Conservation (phyloP, 768 basidiomycete genomes). For the Ramaria sp. region DNA sequence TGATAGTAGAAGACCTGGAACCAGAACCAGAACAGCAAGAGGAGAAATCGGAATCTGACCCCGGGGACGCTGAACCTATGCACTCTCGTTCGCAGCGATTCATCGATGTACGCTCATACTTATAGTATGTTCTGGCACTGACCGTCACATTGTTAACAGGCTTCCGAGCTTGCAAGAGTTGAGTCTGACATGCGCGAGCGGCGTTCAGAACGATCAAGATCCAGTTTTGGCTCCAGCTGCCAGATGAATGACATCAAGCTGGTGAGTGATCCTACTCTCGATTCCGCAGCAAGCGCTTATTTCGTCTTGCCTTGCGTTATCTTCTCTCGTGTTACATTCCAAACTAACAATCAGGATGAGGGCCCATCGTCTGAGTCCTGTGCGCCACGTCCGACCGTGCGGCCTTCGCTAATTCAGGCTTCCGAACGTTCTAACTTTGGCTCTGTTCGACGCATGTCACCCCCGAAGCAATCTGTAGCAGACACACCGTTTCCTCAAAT, state of each 20-base stretch:
- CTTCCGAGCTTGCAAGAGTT: slow-evolving; percentile 3
- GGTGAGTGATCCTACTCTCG: not conserved
- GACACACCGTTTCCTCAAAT: slow-evolving; percentile 74
- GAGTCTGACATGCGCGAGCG: slow-evolving; percentile 31
- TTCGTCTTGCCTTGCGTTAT: not conserved
- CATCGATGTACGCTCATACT: slow-evolving; percentile 32
- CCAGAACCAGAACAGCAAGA: slow-evolving; percentile 16
- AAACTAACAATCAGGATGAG: not conserved
- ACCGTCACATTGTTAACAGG: slow-evolving; percentile 7
- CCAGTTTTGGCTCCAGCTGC: slow-evolving; percentile 9
- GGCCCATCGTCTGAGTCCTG: slow-evolving; percentile 5
- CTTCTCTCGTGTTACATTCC: not conserved
- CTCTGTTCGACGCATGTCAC: slow-evolving; percentile 10
- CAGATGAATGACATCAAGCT: not conserved
- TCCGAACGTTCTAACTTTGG: not conserved
- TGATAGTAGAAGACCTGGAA: slow-evolving; percentile 3
- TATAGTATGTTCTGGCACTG: slow-evolving; percentile 46
- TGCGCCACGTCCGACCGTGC: not conserved
- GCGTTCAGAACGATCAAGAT: slow-evolving; percentile 36
- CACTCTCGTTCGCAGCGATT: not conserved
- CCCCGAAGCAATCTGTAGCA: not conserved
- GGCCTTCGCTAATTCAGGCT: not conserved
- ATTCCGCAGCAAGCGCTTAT: not conserved
- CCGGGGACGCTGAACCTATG: not conserved
- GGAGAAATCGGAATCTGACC: slow-evolving; percentile 13